These are phyloP conservation scores for Corylus americana DNA, from an alignment of 306 rosid species.

Conservation along the genomic window DNA sequence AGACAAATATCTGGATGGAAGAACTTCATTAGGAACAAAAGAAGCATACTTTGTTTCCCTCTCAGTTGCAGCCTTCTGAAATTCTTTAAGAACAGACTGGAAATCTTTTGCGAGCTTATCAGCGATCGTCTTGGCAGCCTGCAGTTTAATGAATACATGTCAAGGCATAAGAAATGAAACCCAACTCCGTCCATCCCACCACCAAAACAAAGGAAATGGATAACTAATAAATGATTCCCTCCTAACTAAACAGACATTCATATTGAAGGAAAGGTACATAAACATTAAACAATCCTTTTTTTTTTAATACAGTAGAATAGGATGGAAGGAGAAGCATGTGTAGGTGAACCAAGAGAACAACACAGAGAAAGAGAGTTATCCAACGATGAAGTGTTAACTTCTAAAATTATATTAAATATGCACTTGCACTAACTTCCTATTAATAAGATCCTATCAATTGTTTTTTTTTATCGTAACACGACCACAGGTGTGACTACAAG, in stretches of 20 bases:
- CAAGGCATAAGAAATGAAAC: conserved; percentile 17
- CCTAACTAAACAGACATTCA: not conserved
- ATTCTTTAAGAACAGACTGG: conserved; percentile 87
- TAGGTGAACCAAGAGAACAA: not conserved
- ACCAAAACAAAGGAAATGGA: not conserved
- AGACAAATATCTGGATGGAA: conserved; percentile 63
- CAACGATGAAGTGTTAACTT: not conserved
- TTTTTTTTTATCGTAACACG: no score
- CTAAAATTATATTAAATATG: not conserved
- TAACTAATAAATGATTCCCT: no score
- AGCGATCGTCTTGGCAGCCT: conserved; percentile 89
- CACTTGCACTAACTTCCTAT: conserved; percentile 63
- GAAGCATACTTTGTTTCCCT: conserved; percentile 91
- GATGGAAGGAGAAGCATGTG: not conserved
- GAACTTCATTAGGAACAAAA: conserved; percentile 72
- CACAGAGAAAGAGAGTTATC: not conserved
- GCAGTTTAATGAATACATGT: conserved; percentile 28
- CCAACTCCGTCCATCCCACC: not conserved
- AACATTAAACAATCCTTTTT: not conserved
- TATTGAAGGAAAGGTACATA: not conserved
- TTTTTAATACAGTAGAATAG: not conserved
- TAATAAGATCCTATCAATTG: no score
- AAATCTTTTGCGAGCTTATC: conserved; percentile 97
- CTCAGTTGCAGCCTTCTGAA: conserved; percentile 96
- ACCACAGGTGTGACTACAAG: not conserved